phyloP scores from a whole-genome alignment of 2,329 filamentous ascomycete genomes.

The Penicillium sp. region DNA sequence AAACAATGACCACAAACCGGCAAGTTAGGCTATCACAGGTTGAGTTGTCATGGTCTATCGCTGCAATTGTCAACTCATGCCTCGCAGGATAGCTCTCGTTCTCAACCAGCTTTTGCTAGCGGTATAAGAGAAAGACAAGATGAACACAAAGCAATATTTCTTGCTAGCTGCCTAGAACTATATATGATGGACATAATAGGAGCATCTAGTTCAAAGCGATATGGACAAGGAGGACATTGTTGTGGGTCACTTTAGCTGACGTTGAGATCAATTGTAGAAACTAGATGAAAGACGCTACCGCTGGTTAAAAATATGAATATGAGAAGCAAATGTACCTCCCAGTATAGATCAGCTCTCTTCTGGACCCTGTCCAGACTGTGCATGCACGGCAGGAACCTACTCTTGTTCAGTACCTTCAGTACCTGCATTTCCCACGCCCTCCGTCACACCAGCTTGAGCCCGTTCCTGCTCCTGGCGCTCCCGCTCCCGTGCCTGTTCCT shows the following conservation, averaged over 20 bases:
- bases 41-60: background rate
- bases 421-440: background rate
- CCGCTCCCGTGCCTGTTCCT: background rate
- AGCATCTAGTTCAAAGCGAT: background rate
- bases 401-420: background rate
- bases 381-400: background rate
- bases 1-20: background rate
- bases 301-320: background rate
- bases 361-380: background rate
- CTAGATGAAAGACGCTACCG: background rate
- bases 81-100: background rate
- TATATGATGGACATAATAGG: background rate
- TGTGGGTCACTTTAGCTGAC: no score
- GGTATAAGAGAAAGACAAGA: no score
- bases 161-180: background rate
- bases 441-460: background rate
- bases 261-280: background rate
- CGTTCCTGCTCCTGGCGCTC: background rate
- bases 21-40: background rate
- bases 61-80: background rate
- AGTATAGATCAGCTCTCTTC: background rate
- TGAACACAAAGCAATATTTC: no score
- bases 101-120: background rate
- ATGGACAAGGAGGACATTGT: background rate
- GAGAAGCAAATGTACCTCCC: background rate